These are phyloP conservation scores for Xerocomellus intermedius DNA, from an alignment of 768 basidiomycete genomes.

Conservation along the genomic window DNA sequence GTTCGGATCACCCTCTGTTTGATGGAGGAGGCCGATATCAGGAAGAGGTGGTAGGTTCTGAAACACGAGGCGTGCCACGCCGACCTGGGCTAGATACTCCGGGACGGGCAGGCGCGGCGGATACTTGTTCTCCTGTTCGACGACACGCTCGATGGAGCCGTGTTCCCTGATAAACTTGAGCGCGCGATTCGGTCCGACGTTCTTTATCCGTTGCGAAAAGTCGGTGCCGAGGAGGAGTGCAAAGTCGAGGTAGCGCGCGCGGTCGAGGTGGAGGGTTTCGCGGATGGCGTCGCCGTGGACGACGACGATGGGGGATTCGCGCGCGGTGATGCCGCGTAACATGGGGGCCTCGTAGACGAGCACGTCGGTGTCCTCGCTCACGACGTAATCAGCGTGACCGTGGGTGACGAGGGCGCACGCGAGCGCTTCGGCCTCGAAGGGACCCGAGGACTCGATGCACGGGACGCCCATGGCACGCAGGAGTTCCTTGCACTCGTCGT, in stretches of 20 bases:
- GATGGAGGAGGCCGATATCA: constrained; percentile 34
- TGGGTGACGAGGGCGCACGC: constrained; percentile 73
- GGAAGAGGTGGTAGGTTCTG: constrained; percentile 64
- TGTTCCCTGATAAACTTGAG: constrained; percentile 72
- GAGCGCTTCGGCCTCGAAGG: constrained; percentile 84
- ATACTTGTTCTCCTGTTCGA: constrained; percentile 53
- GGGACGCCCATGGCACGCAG: constrained; percentile 81
- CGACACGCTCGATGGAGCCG: constrained; percentile 68
- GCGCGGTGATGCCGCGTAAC: constrained; percentile 70
- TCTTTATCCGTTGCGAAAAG: constrained; percentile 81
- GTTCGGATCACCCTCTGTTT: constrained; percentile 39
- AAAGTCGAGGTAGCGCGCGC: constrained; percentile 73
- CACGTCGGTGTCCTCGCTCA: constrained; percentile 90
- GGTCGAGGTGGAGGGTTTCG: constrained; percentile 52
- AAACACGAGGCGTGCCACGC: constrained; percentile 62
- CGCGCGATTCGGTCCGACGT: constrained; percentile 76
- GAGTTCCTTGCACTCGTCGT: constrained; percentile 67
- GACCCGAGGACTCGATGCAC: constrained; percentile 62
- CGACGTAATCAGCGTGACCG: constrained; percentile 84
- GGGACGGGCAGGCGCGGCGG: constrained; percentile 44
- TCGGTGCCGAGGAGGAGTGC: constrained; percentile 87
- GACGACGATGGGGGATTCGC: constrained; percentile 55
- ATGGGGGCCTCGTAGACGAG: constrained; percentile 81
- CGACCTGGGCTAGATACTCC: constrained; percentile 65
- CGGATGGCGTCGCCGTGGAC: constrained; percentile 68